Base-by-base conservation (phyloP, 352 stramenopile species). In the Phytophthora pini region DNA sequence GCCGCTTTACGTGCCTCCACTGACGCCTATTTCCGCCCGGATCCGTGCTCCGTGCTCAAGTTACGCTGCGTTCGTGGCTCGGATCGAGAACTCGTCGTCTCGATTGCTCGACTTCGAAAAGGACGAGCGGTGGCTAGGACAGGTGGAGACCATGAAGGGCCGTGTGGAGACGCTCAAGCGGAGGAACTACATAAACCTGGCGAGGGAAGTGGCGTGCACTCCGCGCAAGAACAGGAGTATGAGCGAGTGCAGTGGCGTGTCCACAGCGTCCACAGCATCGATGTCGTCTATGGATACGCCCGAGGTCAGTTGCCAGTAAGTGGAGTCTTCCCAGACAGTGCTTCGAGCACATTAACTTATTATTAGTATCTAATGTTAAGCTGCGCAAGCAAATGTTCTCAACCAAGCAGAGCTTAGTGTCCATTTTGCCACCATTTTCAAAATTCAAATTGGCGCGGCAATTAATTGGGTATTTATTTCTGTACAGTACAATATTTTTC, bases 231-330 rank as follows among this genome's bases (percentile, higher is more conserved):
- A 24, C 47, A 74, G 70, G 31, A 77, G 70, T 52, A 47, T 74
- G 56, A 77, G 70, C 52, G 65, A 74, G 41, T 74, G 70, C 65
- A 77, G 69, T 46, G 60, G 31, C 46, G 65, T 68, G n/a, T 77
- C 70, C 13, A 74, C 70, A 52, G 65, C 65, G 10, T 74, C 70
- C 41, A 77, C 70, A 2, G 53, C 65, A 24, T 74, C 70, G 31
- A 53, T 77, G 36, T 77, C 65, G 43, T 74, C 65, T 7, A 77
- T 63, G 40, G 65, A 74, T 36, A 71, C 47, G 38, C 59, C 48
- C n/a, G 68, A 76, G 26, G 24, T 61, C 31, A 68, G 24, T 46
- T 73, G 45, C 52, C 58, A 73, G 54, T 68, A 66, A 57, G 36
- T 29, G 12, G 7, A 5, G n/a, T 9, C 56, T 22, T 36, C 27